Evolutionary conservation across 371 early-diverging fungal genomes (phyloP), one percentile per base, ranked within the genome.

Genomic region (Sporodiniella umbellata): DNA sequence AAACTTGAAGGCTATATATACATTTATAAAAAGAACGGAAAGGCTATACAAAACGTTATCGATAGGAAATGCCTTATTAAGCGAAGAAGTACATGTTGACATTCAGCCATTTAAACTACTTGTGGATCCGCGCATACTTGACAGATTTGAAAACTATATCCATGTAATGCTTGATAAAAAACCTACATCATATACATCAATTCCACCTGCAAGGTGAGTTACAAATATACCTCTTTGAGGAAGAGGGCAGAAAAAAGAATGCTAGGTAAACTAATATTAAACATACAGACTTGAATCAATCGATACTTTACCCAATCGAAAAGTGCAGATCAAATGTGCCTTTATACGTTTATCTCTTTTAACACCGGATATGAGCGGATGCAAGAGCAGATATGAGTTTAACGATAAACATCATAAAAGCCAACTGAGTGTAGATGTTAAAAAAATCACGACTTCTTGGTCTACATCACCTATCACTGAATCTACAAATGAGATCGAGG

Each of bases 81-180:
- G 70, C 7, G 64, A 68, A 23, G 80, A 82, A 30, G 63, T 72
- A 1, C 58, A 58, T 8, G 62, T 81, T 1, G 79, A 79, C 14
- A 59, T 82, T 8, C 68, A 75, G 42, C 71, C 85, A 3, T 56
- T 81, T 15, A 73, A 70, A 24, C 21, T 82, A 10, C 66, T 71
- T 25, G 8, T 84, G 12, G 80, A 84, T 58, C 54, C 80, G 0
- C 60, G 65, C 42, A 72, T 75, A 8, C 48, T 68, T 3, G 68
- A 78, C 51, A 45, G 85, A 30, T 51, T 82, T 23, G 81, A 81
- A 26, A 67, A 55, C 30, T 76, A 70, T 42, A 52, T 80, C 14
- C 19, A 66, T 43, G 69, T 66, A 15, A 19, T 78, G 1, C 52
- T 66, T 30, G 21, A 56, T n/a, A 40, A 22, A 40, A 21, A 18